A percentile compares a stretch with the other conserved stretches of the same genome.
Conservation (phyloP, 2,329 filamentous ascomycete genomes). For the Paecilomyces sp. region DNA sequence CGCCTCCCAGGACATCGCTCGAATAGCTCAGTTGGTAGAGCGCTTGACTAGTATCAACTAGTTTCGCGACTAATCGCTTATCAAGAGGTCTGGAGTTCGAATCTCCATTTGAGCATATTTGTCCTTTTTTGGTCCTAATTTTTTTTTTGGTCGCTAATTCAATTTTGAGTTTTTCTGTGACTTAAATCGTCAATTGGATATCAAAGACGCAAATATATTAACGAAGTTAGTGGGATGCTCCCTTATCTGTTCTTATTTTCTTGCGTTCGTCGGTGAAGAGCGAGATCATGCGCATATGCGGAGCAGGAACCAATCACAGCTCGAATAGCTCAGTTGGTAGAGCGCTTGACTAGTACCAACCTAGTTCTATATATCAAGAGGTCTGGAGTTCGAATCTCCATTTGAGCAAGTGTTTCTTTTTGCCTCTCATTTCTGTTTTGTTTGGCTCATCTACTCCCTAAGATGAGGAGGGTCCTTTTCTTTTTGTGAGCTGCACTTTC, state of each 20-base stretch:
- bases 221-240: too few relatives aligned
- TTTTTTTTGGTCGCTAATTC: not conserved
- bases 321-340: slow-evolving; percentile 4
- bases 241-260: too few relatives aligned
- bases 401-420: slow-evolving; percentile 1
- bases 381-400: slow-evolving; percentile 3
- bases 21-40: slow-evolving; percentile 3
- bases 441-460: not conserved
- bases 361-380: slow-evolving; percentile 1
- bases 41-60: slow-evolving; percentile 1
- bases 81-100: slow-evolving; percentile 3
- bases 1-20: not conserved
- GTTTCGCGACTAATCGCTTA: not conserved
- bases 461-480: not conserved
- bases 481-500: not conserved
- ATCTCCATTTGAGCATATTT: slow-evolving; percentile 1
- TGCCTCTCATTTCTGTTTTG: not conserved
- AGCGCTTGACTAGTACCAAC: slow-evolving; percentile 2
- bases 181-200: too few relatives aligned
- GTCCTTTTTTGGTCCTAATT: not conserved
- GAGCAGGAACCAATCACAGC: not conserved
- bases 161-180: not conserved
- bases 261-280: too few relatives aligned
- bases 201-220: too few relatives aligned
- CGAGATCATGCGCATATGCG: too few relatives aligned